These are phyloP conservation scores for Dendrocalamus latiflorus DNA, from an alignment of 202 grass and related monocot species.

Conservation along the genomic window DNA sequence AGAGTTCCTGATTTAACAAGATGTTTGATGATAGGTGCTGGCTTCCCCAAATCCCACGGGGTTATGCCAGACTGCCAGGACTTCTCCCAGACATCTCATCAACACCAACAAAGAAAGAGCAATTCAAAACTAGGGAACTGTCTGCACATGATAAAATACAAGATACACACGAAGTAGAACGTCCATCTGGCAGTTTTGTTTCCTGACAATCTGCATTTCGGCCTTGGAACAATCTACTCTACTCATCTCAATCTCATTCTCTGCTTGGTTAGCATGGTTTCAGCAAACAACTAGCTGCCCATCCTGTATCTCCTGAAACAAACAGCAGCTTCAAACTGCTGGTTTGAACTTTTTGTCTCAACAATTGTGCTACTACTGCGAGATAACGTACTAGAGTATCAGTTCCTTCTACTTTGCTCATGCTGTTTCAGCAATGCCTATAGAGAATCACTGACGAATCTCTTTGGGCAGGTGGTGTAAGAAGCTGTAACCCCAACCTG, in stretches of 20 bases:
- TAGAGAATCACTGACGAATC: neutral
- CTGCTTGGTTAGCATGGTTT: neutral
- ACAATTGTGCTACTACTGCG: neutral
- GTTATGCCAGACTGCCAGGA: constrained; percentile 62
- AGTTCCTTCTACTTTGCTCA: neutral
- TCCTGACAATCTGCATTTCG: neutral
- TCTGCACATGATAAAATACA: neutral
- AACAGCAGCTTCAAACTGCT: neutral
- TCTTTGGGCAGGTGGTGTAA: neutral
- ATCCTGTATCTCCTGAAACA: neutral
- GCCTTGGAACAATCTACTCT: neutral
- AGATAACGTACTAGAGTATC: neutral
- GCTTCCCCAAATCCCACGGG: constrained; percentile 83
- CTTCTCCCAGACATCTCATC: constrained; percentile 73
- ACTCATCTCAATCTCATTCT: neutral
- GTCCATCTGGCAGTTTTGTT: neutral
- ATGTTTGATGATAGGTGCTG: constrained; percentile 51
- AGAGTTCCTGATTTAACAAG: constrained; percentile 62
- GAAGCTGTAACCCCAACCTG: neutral
- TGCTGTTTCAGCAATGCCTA: neutral
- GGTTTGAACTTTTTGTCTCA: too few relatives aligned
- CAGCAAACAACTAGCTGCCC: neutral
- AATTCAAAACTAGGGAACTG: neutral
- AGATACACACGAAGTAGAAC: neutral
- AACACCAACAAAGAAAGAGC: neutral